Percentiles rank a stretch among this genome's conserved stretches.
Evolutionary conservation across 208 protist species (phyloP).

Genomic region (Endotrypanum monterogeii): DNA sequence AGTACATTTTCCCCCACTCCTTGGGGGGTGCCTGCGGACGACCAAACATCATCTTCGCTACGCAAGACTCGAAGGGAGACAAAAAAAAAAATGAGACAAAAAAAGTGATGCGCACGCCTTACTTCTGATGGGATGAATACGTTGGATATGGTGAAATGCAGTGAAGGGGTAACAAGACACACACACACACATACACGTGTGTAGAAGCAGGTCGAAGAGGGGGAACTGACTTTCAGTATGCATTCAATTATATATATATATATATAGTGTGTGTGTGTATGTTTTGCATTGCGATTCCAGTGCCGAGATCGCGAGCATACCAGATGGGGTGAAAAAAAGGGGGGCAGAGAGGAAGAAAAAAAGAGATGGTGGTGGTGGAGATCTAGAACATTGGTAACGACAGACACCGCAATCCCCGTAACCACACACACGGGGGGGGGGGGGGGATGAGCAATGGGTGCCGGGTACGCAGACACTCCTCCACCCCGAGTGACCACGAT

Average conservation of each 20-base stretch:
- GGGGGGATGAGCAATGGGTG: no score
- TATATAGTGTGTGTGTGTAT: no score
- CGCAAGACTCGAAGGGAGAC: background rate
- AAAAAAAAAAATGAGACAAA: background rate
- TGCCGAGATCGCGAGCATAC: no score
- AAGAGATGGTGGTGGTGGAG: no score
- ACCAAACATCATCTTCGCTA: constrained; percentile 66
- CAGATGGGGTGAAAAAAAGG: no score
- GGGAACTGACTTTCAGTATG: background rate
- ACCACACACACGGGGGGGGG: no score
- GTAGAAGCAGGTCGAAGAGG: background rate
- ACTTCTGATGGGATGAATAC: background rate
- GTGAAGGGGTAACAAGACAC: background rate
- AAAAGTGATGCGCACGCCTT: background rate
- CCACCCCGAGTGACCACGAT: no score
- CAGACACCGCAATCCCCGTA: no score
- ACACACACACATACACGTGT: background rate
- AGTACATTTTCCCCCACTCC: constrained; percentile 85
- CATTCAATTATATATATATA: background rate
- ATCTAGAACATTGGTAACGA: no score
- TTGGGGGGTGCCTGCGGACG: constrained; percentile 63
- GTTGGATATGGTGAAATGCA: background rate
- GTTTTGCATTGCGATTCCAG: no score
- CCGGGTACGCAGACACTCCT: no score
- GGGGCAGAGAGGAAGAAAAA: no score